Base-by-base conservation (phyloP, 495 filamentous ascomycete genomes). In the Cercophora scortea region DNA sequence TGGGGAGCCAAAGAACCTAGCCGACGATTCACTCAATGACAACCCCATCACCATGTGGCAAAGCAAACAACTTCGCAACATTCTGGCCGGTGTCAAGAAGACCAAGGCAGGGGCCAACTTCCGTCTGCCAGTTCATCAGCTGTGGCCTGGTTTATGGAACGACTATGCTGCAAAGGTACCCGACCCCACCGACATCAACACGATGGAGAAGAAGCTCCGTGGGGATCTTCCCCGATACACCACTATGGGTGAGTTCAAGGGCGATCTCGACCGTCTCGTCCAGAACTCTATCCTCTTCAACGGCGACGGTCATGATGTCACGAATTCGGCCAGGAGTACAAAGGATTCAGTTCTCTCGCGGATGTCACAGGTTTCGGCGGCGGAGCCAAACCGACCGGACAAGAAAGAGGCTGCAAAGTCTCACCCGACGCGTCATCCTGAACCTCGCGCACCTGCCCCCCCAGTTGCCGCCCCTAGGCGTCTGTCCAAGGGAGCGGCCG, bases 271-370 rank as follows among this genome's bases (percentile, higher is more conserved):
- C 42, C 75, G 85, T 39, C 82, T 98, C 61, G 77, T 90, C 41
- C 58, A 81, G 43, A 98, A 98, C 63, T 79, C 85, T 0, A 53
- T 83, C 8, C 63, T 69, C 1, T 98, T 96, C 79, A 98, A 98
- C 63, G 90, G 91, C 8, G 66, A 78, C 3, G 71, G 78, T 1
- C 91, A 97, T 62, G 61, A 76, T 0, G 81, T 97, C 40, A 81
- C 89, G 4, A 62, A 71, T 18, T 65, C 77, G 17, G 92, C 83
- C 3, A 69, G 72, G 40, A 77, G 73, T 38, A 78, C 92, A 63
- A 78, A 68, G 76, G 62, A 79, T 55, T 25, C 77, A 67, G 51
- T 93, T 81, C 60, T 76, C 78, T 4, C 79, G 73, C 62, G 80
- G 76, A 60, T 83, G 84, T 73, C 68, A 45, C 59, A 56, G 43